phyloP scores from a whole-genome alignment of 2,329 filamentous ascomycete species.

The Plectosphaerella cucumerina region DNA sequence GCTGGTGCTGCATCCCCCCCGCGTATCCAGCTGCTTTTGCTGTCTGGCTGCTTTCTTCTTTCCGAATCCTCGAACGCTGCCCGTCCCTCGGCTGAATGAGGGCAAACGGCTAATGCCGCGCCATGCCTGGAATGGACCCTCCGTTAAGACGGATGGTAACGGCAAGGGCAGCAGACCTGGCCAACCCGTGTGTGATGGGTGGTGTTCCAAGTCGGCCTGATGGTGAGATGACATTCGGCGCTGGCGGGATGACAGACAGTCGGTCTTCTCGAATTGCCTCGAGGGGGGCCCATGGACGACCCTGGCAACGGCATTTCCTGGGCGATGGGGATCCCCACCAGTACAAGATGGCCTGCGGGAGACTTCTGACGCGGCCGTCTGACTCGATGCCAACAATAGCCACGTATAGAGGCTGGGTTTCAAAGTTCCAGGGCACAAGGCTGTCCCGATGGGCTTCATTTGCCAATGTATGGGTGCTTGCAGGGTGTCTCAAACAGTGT shows the following conservation, averaged over 20 bases:
- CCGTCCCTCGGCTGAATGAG: background rate
- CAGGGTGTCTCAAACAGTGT: background rate
- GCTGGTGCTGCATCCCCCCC: too few relatives aligned
- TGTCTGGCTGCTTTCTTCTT: too few relatives aligned
- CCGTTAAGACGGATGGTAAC: too few relatives aligned
- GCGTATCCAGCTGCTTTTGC: too few relatives aligned
- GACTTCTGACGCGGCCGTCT: background rate
- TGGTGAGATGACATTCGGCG: background rate
- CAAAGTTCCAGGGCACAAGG: background rate
- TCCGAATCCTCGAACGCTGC: too few relatives aligned
- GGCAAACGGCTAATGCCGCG: constrained; percentile 2
- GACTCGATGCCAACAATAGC: constrained; percentile 1
- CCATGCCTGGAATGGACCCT: background rate
- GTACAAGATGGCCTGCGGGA: background rate
- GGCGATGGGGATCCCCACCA: background rate
- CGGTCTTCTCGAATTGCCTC: too few relatives aligned
- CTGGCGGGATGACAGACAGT: background rate
- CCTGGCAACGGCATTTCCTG: background rate
- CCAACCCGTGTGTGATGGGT: background rate
- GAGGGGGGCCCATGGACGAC: too few relatives aligned
- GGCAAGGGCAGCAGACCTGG: too few relatives aligned
- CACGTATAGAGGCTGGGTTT: background rate
- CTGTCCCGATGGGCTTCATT: background rate
- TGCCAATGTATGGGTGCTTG: background rate
- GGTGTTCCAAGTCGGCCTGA: background rate